Conservation (phyloP, 768 basidiomycete genomes). For the Pisolithus tinctorius region DNA sequence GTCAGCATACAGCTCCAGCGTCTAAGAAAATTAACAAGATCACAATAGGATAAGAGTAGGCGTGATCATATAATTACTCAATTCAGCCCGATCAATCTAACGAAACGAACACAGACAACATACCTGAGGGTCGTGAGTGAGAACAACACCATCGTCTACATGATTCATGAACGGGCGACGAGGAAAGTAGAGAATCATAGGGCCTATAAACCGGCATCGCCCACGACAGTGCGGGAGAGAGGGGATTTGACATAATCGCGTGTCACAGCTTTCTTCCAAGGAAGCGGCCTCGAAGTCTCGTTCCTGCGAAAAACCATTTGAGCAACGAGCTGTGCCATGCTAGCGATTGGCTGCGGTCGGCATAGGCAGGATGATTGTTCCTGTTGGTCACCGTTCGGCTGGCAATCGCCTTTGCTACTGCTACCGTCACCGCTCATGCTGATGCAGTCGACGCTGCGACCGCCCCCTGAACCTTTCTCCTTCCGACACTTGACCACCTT, state of each 20-base stretch:
- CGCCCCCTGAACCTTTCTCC: conserved; percentile 10
- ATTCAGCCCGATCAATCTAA: not conserved
- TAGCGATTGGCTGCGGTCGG: conserved; percentile 20
- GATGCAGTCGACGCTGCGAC: not conserved
- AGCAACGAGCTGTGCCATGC: conserved; percentile 37
- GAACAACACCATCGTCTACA: not conserved
- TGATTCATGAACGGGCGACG: not conserved
- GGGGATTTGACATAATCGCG: conserved; percentile 24
- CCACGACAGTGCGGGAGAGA: conserved; percentile 18
- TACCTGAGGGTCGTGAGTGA: not conserved
- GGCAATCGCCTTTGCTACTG: not conserved
- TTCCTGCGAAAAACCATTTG: conserved; percentile 41
- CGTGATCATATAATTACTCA: not conserved
- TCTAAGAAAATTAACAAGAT: conserved; percentile 2
- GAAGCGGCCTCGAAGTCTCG: conserved; percentile 32
- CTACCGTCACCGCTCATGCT: not conserved
- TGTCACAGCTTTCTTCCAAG: conserved; percentile 26
- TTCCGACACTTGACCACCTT: conserved; percentile 16
- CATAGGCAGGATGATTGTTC: conserved; percentile 1
- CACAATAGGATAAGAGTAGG: conserved; percentile 3
- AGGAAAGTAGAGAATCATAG: not conserved
- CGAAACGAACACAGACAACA: not conserved
- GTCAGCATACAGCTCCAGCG: conserved; percentile 3
- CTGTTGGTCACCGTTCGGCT: conserved; percentile 2
- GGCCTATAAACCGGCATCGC: conserved; percentile 2